Evolutionary conservation across 1,139 yeast genomes (phyloP), one percentile per base, ranked within the genome.

Genomic region (Saccharomyces pastorianus): DNA sequence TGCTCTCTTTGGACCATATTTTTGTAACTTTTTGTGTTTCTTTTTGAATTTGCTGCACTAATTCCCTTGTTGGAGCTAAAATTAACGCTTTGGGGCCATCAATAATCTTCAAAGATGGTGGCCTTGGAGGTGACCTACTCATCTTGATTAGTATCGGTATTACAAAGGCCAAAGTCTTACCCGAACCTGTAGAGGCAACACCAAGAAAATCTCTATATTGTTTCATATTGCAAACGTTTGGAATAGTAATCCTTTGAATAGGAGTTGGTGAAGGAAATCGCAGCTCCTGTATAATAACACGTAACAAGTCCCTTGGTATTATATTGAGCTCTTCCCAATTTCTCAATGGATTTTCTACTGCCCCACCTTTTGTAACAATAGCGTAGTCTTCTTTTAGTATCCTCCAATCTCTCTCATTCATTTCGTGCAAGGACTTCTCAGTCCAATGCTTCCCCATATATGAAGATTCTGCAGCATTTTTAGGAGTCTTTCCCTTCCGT

Each of bases 111-210:
- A 79, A 56, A 0, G 59, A 53, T 38, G 70, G 63, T 1, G 81
- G 78, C 48, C 65, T 54, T 7, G 58, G 53, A 1, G 72, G 72
- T n/a, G 76, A 59, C 47, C 76, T 77, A 55, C 79, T 60, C 11
- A 88, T 73, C 59, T 84, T 84, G 4, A 82, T 69, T 6, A 89
- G 65, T 51, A 89, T 71, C 0, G 99, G 98, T 1, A 91, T 71
- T 28, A 88, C 72, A 69, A 85, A 93, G 8, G 96, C 87, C 29
- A 90, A 75, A 0, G 99, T 93, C 67, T 93, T 93, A 65, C 98
- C 99, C 0, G 96, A 88, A 26, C 98, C 99, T 0, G 99, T 93
- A 61, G 90, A 93, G 0, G 98, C 97, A n/a, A 91, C 80, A 27
- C 96, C 98, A 27, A 91, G 77, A 4, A 89, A 76, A 67, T 93